Evolutionary conservation across 2,329 filamentous ascomycete genomes (phyloP).

Genomic region (Penicillium palitans): DNA sequence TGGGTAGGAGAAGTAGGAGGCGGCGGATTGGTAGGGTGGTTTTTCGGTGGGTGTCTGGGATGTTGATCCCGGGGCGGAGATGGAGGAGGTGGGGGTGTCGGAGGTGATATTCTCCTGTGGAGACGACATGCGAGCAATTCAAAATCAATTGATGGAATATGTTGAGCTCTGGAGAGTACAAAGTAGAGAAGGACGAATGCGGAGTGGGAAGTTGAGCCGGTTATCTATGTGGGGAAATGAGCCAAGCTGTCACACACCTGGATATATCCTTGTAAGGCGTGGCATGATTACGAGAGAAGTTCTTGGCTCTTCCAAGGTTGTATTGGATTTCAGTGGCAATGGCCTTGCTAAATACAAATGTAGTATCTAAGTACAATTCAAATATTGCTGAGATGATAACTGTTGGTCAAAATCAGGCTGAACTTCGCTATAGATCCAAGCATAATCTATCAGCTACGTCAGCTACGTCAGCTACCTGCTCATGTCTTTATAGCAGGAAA

Average conservation of each 20-base stretch:
- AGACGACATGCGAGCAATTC: slow-evolving; percentile 28
- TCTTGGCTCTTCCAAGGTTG: background rate
- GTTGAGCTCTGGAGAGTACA: background rate
- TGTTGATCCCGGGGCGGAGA: slow-evolving; percentile 23
- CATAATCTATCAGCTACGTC: background rate
- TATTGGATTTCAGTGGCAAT: background rate
- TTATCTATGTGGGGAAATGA: slow-evolving; percentile 21
- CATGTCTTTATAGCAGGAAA: background rate
- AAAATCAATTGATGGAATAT: slow-evolving; percentile 8
- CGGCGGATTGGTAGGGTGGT: slow-evolving; percentile 37
- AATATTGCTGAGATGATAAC: background rate
- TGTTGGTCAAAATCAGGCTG: background rate
- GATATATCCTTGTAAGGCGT: background rate
- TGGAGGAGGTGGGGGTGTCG: slow-evolving; percentile 21
- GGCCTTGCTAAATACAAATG: background rate
- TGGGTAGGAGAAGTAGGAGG: slow-evolving; percentile 53
- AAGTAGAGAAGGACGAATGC: background rate
- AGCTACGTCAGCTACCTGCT: background rate
- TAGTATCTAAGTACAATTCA: background rate
- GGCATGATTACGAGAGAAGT: background rate
- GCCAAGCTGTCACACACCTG: background rate
- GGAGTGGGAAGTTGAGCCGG: slow-evolving; percentile 8
- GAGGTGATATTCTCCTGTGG: slow-evolving; percentile 20
- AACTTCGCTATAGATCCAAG: background rate
- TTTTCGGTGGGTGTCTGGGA: slow-evolving; percentile 27